Conservation (phyloP, 495 filamentous ascomycete genomes). For the Mytilinidion resinicola region DNA sequence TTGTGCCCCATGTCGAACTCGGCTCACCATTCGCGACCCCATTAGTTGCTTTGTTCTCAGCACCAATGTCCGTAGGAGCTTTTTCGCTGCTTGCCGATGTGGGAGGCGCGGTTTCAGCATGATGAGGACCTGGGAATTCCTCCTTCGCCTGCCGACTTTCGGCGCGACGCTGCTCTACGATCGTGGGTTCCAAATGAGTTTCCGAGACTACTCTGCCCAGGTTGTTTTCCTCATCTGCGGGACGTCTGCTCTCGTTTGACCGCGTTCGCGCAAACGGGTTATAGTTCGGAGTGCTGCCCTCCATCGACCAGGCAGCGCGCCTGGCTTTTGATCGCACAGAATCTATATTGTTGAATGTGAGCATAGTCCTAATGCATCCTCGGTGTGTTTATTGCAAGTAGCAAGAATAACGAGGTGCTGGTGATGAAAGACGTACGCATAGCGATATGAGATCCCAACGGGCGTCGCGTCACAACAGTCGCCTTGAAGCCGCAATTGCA, state of each 20-base stretch:
- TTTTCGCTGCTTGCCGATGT: constrained; percentile 1
- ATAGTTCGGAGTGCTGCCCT: constrained; percentile 11
- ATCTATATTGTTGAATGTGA: constrained; percentile 14
- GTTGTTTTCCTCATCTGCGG: constrained; percentile 8
- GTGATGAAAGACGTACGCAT: background rate
- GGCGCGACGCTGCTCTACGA: constrained; percentile 7
- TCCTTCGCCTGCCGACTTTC: constrained; percentile 12
- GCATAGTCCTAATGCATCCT: background rate
- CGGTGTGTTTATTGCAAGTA: background rate
- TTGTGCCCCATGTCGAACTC: background rate
- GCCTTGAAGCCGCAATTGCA: background rate
- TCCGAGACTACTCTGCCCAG: constrained; percentile 5
- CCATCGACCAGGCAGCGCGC: constrained; percentile 14
- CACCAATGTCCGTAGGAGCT: background rate
- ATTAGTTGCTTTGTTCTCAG: background rate
- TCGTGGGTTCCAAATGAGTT: constrained; percentile 1
- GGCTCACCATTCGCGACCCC: background rate
- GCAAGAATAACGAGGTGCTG: background rate
- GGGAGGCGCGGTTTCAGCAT: constrained; percentile 17
- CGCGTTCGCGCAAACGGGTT: constrained; percentile 22
- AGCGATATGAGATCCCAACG: background rate
- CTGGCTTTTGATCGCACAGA: constrained; percentile 21
- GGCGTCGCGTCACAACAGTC: background rate
- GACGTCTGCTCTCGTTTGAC: constrained; percentile 3
- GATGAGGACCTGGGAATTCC: constrained; percentile 18